Conservation (phyloP, 225 moss, liverwort and hornwort genomes). For the Takakia lepidozioides region DNA sequence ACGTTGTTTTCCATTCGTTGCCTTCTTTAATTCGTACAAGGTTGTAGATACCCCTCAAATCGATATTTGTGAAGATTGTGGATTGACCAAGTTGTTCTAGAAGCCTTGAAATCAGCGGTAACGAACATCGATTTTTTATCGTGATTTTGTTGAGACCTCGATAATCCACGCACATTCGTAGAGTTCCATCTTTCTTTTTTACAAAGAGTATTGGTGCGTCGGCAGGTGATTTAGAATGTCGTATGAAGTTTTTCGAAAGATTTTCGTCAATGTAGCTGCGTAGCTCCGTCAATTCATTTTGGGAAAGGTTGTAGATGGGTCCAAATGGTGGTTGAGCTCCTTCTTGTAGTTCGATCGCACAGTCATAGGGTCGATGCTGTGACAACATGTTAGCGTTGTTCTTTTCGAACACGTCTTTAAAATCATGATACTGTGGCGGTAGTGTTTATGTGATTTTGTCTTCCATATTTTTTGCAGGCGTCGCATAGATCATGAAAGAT, state of each 20-base stretch:
- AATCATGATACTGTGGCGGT: background rate
- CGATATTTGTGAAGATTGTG: background rate
- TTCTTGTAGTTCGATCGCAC: constrained; percentile 2
- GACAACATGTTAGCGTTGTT: background rate
- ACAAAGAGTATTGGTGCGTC: constrained; percentile 5
- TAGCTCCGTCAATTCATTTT: background rate
- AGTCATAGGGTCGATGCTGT: constrained; percentile 3
- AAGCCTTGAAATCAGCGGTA: background rate
- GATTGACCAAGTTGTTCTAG: background rate
- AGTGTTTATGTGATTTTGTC: background rate
- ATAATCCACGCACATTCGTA: constrained; percentile 10
- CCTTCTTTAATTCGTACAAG: background rate
- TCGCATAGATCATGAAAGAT: no score
- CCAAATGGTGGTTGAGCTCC: background rate
- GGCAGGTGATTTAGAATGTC: constrained; percentile 1
- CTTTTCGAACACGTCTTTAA: constrained; percentile 2
- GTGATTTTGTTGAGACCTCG: background rate
- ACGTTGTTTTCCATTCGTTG: constrained; percentile 9
- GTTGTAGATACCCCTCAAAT: constrained; percentile 5
- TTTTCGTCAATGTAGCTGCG: constrained; percentile 4
- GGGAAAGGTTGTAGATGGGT: constrained; percentile 2
- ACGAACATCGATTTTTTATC: background rate
- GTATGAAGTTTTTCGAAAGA: background rate
- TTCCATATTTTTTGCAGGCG: no score
- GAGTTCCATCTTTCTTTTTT: background rate